phyloP scores from a whole-genome alignment of 2,329 filamentous ascomycete species.

The Colletotrichum endophyticum region DNA sequence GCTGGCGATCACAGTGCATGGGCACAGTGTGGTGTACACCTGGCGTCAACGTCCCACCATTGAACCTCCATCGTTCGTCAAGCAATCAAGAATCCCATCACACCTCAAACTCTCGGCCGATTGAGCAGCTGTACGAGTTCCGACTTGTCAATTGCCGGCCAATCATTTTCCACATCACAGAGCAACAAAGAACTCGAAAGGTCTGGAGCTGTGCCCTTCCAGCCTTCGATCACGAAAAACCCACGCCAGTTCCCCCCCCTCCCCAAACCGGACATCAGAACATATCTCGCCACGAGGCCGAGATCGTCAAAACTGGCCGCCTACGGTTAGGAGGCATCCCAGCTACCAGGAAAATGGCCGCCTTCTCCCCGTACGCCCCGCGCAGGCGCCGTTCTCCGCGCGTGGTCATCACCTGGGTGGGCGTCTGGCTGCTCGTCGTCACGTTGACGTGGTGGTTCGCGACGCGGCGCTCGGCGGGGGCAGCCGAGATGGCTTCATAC shows the following conservation, averaged over 20 bases:
- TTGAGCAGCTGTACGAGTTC: neutral
- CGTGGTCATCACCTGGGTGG: conserved; percentile 19
- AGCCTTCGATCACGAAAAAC: neutral
- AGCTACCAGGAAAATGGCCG: neutral
- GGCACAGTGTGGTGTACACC: neutral
- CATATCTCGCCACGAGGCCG: neutral
- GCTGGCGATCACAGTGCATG: neutral
- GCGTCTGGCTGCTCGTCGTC: conserved; percentile 15
- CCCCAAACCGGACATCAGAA: neutral
- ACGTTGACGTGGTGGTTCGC: conserved; percentile 18
- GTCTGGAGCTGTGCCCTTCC: neutral
- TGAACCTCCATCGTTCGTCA: neutral
- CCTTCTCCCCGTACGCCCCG: conserved; percentile 17
- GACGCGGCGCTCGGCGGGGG: neutral
- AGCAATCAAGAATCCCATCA: neutral
- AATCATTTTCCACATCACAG: neutral
- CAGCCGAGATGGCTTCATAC: neutral
- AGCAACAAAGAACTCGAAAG: neutral
- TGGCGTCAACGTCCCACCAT: neutral
- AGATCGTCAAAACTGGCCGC: neutral
- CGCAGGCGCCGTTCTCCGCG: conserved; percentile 7
- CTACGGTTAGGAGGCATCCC: neutral
- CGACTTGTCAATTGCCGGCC: neutral
- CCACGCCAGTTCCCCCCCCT: neutral
- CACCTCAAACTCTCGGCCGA: neutral